These are phyloP conservation scores for Cryptococcus wingfieldii DNA, from an alignment of 1,284 basidiomycete genomes.

Conservation along the genomic window DNA sequence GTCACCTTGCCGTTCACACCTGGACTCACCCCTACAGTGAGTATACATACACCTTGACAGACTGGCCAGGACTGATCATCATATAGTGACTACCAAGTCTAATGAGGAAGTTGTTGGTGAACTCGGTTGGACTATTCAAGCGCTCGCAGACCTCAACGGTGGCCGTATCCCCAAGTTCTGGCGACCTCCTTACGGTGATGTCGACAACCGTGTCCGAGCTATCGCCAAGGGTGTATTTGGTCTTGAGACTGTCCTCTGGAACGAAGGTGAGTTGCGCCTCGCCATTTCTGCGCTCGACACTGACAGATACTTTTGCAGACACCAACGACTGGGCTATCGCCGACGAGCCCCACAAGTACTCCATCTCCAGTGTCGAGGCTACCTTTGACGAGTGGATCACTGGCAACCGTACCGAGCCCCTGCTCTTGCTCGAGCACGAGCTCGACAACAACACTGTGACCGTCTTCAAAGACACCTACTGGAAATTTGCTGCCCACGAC, in stretches of 20 bases:
- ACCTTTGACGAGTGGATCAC: constrained; percentile 26
- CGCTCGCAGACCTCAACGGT: constrained; percentile 44
- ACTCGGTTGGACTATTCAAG: constrained; percentile 52
- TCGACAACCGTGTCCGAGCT: constrained; percentile 54
- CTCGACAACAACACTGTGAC: constrained; percentile 30
- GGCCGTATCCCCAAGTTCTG: constrained; percentile 46
- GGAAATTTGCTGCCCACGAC: constrained; percentile 29
- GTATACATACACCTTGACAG: constrained; percentile 7
- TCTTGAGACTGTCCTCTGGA: constrained; percentile 47
- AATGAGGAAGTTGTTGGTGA: constrained; percentile 57
- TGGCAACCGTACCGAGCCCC: constrained; percentile 31
- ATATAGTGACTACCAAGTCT: constrained; percentile 51
- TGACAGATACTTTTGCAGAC: constrained; percentile 15
- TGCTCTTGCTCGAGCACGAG: constrained; percentile 42
- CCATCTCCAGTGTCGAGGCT: constrained; percentile 21
- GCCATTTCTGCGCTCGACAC: not conserved
- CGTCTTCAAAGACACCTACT: constrained; percentile 37
- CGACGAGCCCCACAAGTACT: constrained; percentile 23
- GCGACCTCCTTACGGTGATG: constrained; percentile 51
- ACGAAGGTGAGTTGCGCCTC: constrained; percentile 22
- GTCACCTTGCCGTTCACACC: constrained; percentile 52
- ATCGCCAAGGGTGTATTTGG: constrained; percentile 51
- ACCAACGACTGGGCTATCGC: constrained; percentile 48
- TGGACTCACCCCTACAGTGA: constrained; percentile 52
- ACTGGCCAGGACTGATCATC: constrained; percentile 7